Conservation (phyloP, 352 stramenopile genomes). For the Detonula confervacea region DNA sequence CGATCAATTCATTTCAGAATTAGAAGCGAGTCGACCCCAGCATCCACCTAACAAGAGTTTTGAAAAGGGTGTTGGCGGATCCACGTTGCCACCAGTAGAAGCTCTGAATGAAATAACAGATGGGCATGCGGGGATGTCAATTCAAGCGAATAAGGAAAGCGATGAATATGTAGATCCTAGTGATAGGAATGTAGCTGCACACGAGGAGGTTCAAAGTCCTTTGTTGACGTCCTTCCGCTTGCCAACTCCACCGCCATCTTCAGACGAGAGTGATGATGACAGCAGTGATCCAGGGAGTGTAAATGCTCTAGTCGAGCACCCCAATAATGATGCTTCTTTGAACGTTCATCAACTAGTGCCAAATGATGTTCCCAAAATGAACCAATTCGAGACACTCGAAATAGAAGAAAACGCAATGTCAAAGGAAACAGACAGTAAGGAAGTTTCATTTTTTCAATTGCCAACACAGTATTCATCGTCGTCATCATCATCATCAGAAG, state of each 20-base stretch:
- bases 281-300: constrained; percentile 30
- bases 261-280: constrained; percentile 41
- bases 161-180: background rate
- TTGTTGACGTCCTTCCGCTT: constrained; percentile 39
- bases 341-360: background rate
- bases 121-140: background rate
- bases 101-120: background rate
- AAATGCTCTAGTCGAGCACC: background rate
- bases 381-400: background rate
- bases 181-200: background rate
- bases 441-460: constrained; percentile 39
- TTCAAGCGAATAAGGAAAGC: background rate
- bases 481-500: too few species aligned
- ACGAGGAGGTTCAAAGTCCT: background rate
- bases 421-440: constrained; percentile 9
- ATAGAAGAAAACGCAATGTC: background rate
- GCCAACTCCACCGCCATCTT: constrained; percentile 49
- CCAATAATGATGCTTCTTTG: background rate
- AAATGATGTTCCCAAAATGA: background rate
- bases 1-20: background rate
- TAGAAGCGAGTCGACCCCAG: background rate
- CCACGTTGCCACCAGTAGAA: background rate
- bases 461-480: constrained; percentile 60
- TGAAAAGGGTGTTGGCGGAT: background rate
- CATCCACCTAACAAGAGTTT: background rate